Percentiles rank a stretch among this genome's conserved stretches.
These are phyloP conservation scores for Blastobotrys attinorum DNA, from an alignment of 805 yeast species.

Conservation along the genomic window DNA sequence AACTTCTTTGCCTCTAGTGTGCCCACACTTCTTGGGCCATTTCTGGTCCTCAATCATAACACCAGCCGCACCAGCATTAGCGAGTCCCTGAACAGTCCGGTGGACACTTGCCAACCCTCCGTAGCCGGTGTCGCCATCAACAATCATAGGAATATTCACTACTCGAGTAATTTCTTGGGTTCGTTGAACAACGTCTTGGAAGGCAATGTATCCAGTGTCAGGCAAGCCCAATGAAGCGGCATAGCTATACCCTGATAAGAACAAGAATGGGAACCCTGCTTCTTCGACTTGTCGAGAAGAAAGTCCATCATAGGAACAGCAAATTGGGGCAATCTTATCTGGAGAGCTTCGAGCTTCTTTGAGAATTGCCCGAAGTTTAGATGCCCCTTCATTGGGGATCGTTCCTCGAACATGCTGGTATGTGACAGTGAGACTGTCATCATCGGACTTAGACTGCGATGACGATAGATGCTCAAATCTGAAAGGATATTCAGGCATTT, in stretches of 20 bases:
- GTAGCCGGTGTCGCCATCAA: slow-evolving; percentile 11
- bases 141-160: slow-evolving; percentile 7
- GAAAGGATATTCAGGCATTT: too few species aligned
- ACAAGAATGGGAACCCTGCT: slow-evolving; percentile 10
- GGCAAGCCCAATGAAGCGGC: slow-evolving; percentile 8
- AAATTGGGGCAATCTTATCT: slow-evolving; percentile 5
- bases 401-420: background rate
- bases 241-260: slow-evolving; percentile 6
- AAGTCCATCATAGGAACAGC: slow-evolving; percentile 9
- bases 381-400: background rate
- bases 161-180: slow-evolving; percentile 4
- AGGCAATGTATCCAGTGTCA: slow-evolving; percentile 8
- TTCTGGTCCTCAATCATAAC: slow-evolving; percentile 11
- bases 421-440: background rate
- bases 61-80: slow-evolving; percentile 9
- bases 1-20: slow-evolving; percentile 8
- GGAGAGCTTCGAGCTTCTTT: slow-evolving; percentile 6
- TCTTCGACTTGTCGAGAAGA: slow-evolving; percentile 8
- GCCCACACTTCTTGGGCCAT: slow-evolving; percentile 12
- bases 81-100: slow-evolving; percentile 10
- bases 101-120: slow-evolving; percentile 9
- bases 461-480: too few species aligned
- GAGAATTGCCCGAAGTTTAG: slow-evolving; percentile 3
- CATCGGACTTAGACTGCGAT: too few species aligned
- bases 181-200: slow-evolving; percentile 6